Conservation (phyloP, 306 rosid genomes). For the Medicago truncatula region MtrunA17r5.0-ANR NC_053049.1:25289501-25290000, state of each 20-base stretch:
- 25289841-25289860: not conserved
- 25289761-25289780: constrained; percentile 9
- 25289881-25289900: not conserved
- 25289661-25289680: not conserved
- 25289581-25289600: not conserved
- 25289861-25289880: not conserved
- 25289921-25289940: constrained; percentile 1
- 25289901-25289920: not conserved
- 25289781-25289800: not conserved
- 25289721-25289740: constrained; percentile 9
- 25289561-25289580: not conserved
- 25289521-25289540: not conserved
- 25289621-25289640: not conserved
- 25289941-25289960: constrained; percentile 9
- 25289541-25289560: not conserved
- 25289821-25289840: constrained; percentile 4
- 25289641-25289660: constrained; percentile 7
- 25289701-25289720: not conserved
- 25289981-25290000: constrained; percentile 7
- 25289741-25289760: not conserved
- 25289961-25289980: not conserved
- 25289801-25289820: not conserved
- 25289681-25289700: not conserved
- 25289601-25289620: not conserved
- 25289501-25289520: not conserved